Percentiles rank a stretch among this genome's conserved stretches.
Conservation (phyloP, 306 rosid species). For the Glycine latifolia region DNA sequence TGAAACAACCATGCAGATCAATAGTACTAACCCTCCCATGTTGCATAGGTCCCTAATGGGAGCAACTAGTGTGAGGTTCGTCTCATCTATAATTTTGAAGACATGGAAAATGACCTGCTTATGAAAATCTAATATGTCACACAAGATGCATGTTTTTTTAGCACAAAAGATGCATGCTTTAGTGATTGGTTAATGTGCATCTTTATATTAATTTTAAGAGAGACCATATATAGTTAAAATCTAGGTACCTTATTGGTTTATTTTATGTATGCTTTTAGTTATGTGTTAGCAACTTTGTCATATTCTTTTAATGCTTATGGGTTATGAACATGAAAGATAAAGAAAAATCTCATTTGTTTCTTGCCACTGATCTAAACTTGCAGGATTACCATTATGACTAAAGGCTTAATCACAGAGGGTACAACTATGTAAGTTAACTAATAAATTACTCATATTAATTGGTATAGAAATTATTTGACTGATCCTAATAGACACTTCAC, state of each 20-base stretch:
- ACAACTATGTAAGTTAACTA: neutral
- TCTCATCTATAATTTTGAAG: conserved; percentile 49
- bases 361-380: conserved; percentile 52
- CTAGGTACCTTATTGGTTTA: conserved; percentile 37
- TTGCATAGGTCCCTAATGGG: conserved; percentile 38
- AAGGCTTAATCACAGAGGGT: neutral
- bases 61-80: conserved; percentile 14
- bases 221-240: conserved; percentile 40
- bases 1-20: conserved; percentile 54
- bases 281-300: conserved; percentile 22
- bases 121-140: neutral
- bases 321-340: neutral
- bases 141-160: no score
- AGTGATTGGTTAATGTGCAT: conserved; percentile 37
- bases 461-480: no score
- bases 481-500: no score
- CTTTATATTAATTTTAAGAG: conserved; percentile 41
- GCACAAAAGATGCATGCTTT: conserved; percentile 33
- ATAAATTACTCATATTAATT: no score
- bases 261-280: neutral
- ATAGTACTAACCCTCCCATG: conserved; percentile 53
- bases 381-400: neutral
- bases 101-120: conserved; percentile 3
- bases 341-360: conserved; percentile 31
- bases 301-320: conserved; percentile 49